Percentiles rank a stretch among this genome's conserved stretches.
Conservation (phyloP, 2,329 filamentous ascomycete species). For the Sporothrix euskadiensis region DNA sequence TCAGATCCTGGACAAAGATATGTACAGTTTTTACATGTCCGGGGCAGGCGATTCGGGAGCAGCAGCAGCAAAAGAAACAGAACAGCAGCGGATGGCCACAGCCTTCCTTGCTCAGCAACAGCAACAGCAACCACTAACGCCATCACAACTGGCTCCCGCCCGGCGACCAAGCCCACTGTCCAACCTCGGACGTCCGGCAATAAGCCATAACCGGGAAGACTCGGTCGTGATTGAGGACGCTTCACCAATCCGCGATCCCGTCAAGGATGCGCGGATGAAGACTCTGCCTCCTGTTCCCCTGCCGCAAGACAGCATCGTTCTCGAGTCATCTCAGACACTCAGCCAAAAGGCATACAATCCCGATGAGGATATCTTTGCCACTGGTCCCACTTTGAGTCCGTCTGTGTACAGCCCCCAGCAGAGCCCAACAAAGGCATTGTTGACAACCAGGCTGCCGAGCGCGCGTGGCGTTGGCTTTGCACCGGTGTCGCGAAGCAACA, state of each 20-base stretch:
- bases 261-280: slow-evolving; percentile 42
- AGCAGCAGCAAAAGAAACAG: slow-evolving; percentile 5
- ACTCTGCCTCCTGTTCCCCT: slow-evolving; percentile 44
- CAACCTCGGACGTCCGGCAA: not conserved
- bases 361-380: slow-evolving; percentile 24
- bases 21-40: slow-evolving; percentile 41
- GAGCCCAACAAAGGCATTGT: slow-evolving; percentile 40
- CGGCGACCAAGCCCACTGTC: slow-evolving; percentile 31
- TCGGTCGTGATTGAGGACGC: slow-evolving; percentile 31
- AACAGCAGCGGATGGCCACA: not conserved
- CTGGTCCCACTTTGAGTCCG: slow-evolving; percentile 48
- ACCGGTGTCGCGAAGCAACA: slow-evolving; percentile 36
- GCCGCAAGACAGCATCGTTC: slow-evolving; percentile 14
- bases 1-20: slow-evolving; percentile 40
- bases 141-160: not conserved
- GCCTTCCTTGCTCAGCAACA: slow-evolving; percentile 4
- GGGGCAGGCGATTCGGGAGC: slow-evolving; percentile 5
- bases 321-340: not conserved
- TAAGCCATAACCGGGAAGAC: not conserved
- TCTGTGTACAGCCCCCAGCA: slow-evolving; percentile 52
- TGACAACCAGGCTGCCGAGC: slow-evolving; percentile 46
- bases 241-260: slow-evolving; percentile 35
- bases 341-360: slow-evolving; percentile 36
- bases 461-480: slow-evolving; percentile 47
- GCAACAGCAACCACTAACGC: slow-evolving; percentile 14